Evolutionary conservation across 1,284 basidiomycete genomes (phyloP).

Genomic region (Pholiota adiposa): DNA sequence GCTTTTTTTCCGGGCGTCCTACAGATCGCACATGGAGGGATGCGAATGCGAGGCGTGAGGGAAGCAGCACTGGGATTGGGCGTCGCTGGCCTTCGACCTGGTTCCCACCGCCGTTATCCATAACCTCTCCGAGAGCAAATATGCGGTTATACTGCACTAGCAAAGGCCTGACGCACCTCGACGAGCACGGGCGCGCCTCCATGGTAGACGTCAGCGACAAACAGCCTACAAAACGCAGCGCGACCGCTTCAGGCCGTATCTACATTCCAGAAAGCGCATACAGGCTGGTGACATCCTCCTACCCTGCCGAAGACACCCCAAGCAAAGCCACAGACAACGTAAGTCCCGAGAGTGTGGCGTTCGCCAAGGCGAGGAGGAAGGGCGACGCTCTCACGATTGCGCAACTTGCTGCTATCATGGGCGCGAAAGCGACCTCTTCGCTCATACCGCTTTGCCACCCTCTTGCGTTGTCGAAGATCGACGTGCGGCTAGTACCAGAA

Average conservation of each 20-base stretch:
- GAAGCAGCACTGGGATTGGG: neutral
- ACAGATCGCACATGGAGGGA: slow-evolving; percentile 9
- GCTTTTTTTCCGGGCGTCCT: slow-evolving; percentile 1
- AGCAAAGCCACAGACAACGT: neutral
- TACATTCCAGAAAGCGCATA: slow-evolving; percentile 70
- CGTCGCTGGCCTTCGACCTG: no score
- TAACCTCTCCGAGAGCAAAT: neutral
- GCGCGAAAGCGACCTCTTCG: slow-evolving; percentile 79
- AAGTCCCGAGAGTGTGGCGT: slow-evolving; percentile 35
- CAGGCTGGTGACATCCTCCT: slow-evolving; percentile 55
- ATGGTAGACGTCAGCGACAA: slow-evolving; percentile 87
- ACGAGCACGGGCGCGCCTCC: slow-evolving; percentile 64
- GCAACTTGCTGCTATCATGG: slow-evolving; percentile 88
- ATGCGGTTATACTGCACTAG: slow-evolving; percentile 28
- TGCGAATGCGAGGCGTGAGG: neutral
- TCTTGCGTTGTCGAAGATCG: slow-evolving; percentile 69
- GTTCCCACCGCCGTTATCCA: neutral
- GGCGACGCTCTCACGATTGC: slow-evolving; percentile 81
- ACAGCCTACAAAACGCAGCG: slow-evolving; percentile 63
- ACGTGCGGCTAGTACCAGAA: slow-evolving; percentile 62
- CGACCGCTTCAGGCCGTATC: slow-evolving; percentile 82
- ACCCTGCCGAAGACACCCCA: slow-evolving; percentile 28
- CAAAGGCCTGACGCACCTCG: slow-evolving; percentile 69
- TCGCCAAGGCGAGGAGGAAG: slow-evolving; percentile 62
- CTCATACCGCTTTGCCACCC: slow-evolving; percentile 90